phyloP scores from a whole-genome alignment of 1,284 basidiomycete genomes.

The Cryptococcus sp. region DNA sequence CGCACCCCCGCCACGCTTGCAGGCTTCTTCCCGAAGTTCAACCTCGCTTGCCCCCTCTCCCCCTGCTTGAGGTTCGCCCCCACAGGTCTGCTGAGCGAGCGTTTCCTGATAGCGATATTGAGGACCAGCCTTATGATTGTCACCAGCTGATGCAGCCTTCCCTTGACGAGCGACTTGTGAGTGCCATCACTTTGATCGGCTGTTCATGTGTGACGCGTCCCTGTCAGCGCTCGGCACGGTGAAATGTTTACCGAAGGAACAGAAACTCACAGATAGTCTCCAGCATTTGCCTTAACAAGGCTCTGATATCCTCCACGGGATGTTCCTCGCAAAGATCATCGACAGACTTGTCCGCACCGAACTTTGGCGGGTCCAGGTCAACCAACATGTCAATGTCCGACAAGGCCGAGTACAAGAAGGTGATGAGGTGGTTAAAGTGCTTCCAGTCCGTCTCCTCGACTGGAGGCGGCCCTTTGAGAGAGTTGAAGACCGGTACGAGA shows the following conservation, averaged over 20 bases:
- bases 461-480: neutral
- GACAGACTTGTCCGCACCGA: neutral
- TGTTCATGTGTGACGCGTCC: slow-evolving; percentile 1
- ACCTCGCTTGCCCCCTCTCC: neutral
- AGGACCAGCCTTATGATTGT: slow-evolving; percentile 9
- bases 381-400: slow-evolving; percentile 16
- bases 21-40: no score
- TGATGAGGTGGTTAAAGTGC: slow-evolving; percentile 9
- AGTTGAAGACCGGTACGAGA: neutral
- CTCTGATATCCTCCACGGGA: slow-evolving; percentile 7
- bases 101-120: slow-evolving; percentile 3
- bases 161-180: slow-evolving; percentile 7
- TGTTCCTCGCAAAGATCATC: slow-evolving; percentile 10
- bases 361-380: slow-evolving; percentile 1
- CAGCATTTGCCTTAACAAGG: slow-evolving; percentile 4
- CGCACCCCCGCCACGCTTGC: no score
- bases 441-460: slow-evolving; percentile 9
- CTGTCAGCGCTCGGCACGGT: neutral
- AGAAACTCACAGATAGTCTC: slow-evolving; percentile 17
- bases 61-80: slow-evolving; percentile 12
- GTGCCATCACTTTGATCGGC: slow-evolving; percentile 15
- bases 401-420: slow-evolving; percentile 18
- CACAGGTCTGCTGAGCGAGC: neutral
- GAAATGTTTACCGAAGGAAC: neutral
- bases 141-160: slow-evolving; percentile 15